Percentiles rank a stretch among this genome's conserved stretches.
Evolutionary conservation across 2,329 filamentous ascomycete genomes (phyloP).

Genomic region (Colletotrichum sp.): DNA sequence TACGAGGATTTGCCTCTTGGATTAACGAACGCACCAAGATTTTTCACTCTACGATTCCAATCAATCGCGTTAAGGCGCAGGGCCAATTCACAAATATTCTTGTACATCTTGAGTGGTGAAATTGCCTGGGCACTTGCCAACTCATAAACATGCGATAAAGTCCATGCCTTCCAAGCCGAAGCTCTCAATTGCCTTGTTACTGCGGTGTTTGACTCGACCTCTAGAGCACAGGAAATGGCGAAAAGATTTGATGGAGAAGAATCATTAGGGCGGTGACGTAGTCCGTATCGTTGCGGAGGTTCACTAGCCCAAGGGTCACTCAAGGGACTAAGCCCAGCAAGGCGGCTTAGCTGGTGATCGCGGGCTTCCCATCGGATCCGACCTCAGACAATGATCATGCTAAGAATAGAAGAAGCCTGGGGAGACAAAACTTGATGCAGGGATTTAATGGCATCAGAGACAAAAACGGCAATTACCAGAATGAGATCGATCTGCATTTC

Average conservation of each 20-base stretch:
- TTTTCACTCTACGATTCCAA: not conserved
- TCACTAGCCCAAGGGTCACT: slow-evolving; percentile 61
- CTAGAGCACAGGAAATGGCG: not conserved
- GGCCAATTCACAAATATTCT: not conserved
- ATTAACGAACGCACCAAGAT: not conserved
- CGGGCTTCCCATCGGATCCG: not conserved
- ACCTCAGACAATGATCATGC: not conserved
- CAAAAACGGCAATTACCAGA: not conserved
- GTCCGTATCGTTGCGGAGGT: slow-evolving; percentile 56
- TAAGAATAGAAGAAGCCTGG: not conserved
- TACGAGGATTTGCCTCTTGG: not conserved
- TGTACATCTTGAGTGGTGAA: not conserved
- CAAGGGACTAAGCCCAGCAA: slow-evolving; percentile 43
- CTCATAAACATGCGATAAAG: not conserved
- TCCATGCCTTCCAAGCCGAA: not conserved
- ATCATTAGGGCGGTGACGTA: slow-evolving; percentile 44
- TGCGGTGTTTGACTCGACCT: not conserved
- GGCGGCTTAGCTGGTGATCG: not conserved
- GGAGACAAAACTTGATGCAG: not conserved
- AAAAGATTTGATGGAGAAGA: not conserved
- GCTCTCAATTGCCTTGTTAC: fast-evolving
- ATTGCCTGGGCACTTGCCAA: not conserved
- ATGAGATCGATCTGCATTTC: not conserved
- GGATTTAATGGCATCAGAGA: not conserved
- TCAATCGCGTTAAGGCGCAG: not conserved